Evolutionary conservation across 2,329 filamentous ascomycete genomes (phyloP), one percentile per base, ranked within the genome.

Genomic region (Coniochaeta sp.): DNA sequence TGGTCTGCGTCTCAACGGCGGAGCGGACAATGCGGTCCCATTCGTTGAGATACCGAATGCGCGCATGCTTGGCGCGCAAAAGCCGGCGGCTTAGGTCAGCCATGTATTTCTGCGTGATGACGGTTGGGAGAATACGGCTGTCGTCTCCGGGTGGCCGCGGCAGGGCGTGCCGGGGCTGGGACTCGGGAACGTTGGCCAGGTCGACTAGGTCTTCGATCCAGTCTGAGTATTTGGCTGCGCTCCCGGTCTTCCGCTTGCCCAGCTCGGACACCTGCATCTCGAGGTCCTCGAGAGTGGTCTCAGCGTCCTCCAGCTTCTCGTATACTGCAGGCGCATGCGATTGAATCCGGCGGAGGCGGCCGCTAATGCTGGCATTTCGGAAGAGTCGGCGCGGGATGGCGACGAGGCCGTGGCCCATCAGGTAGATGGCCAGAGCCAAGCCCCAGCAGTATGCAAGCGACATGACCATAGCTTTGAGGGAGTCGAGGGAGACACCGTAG

Each of bases 141-240:
- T 48, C 51, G 20, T 31, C 51, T n/a, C 9, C 8, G 18, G 51
- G 32, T 13, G 20, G n/a, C 13, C 27, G 31, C n/a, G 7, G 24
- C 45, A 66, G 62, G 42, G 68, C 58, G 42, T 67, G 64, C 50
- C 75, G 70, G 2, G 78, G 74, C 38, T 73, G 73, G 4, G 75
- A 72, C 58, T 92, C 89, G 2, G 85, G 81, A 6, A 89, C 68
- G 59, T 81, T 85, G 42, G 84, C 83, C 56, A 86, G 81, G 57
- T 97, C 92, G 3, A 83, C 85, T 28, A 99, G 73, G 63, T 99
- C 94, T 58, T 97, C 92, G 57, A 99, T 95, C 94, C 94, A 99
- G 59, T 96, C 91, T 58, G 85, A 82, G 62, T 91, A 94, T 38
- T 87, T 80, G 51, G 75, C 73, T 5, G 89, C 85, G 22, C 83